phyloP scores from a whole-genome alignment of 805 yeast species.

The Candida dendrica region DNA sequence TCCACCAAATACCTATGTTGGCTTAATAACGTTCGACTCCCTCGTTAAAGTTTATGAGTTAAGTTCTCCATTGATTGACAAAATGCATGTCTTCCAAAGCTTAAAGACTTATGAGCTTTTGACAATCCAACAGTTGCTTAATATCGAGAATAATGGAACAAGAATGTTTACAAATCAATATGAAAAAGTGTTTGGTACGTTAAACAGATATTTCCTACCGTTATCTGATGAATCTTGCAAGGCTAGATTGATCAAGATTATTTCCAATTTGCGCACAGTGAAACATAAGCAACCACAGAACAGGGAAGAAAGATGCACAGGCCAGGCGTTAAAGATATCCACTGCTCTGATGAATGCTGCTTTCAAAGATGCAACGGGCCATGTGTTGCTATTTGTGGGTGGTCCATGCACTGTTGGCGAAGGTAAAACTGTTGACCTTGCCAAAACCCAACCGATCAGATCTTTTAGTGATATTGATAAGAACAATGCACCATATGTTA shows the following conservation, averaged over 20 bases:
- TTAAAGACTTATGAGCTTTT: conserved; percentile 58
- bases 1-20: conserved; percentile 78
- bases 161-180: conserved; percentile 5
- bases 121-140: conserved; percentile 50
- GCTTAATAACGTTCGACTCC: conserved; percentile 77
- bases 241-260: too few species aligned
- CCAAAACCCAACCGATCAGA: conserved; percentile 84
- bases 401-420: conserved; percentile 94
- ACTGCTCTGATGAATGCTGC: conserved; percentile 65
- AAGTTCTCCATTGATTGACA: conserved; percentile 50
- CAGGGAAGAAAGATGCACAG: conserved; percentile 75
- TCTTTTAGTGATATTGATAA: conserved; percentile 92
- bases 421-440: conserved; percentile 83
- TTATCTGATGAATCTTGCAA: conserved; percentile 48
- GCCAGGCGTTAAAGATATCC: conserved; percentile 57
- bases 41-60: conserved; percentile 83
- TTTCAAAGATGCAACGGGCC: conserved; percentile 73
- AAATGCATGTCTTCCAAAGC: conserved; percentile 77
- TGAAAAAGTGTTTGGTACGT: conserved; percentile 62
- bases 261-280: background rate
- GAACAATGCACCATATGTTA: conserved; percentile 71
- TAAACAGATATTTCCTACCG: conserved; percentile 72
- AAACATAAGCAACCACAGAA: too few species aligned
- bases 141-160: background rate
- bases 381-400: conserved; percentile 80